Evolutionary conservation across 176 grass and related monocot species (phyloP), one percentile per base, ranked within the genome.

Genomic region (Pontederia crassipes): DNA sequence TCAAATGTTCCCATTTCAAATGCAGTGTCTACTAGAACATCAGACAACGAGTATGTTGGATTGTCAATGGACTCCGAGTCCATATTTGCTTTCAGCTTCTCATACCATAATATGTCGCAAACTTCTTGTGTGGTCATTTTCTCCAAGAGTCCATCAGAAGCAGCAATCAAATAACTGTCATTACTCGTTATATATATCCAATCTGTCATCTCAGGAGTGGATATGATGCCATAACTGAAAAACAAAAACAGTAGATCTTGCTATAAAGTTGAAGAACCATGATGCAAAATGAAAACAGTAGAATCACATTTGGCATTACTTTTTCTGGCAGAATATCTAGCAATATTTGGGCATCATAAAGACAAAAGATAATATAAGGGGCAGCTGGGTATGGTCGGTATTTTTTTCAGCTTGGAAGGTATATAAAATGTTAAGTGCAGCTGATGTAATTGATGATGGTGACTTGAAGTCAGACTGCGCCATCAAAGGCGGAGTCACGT

Each of bases 91-190:
- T 51, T 78, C 59, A 82, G 52, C 75, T 97, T 88, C 9, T 74
- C 75, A 70, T 83, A 74, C 78, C 81, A 66, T 72, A 88, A 78
- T 49, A 90, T 48, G 68, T 96, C 86, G 52, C 92, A 96, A 55
- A 86, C 83, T 49, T 96, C 92, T 82, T 96, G 87, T 57, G 70
- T 84, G 20, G 81, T 90, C 73, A 90, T 77, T 63, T 96, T 96
- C 66, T 96, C 86, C 75, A 96, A 78, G 54, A 96, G 54, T 12
- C 87, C 92, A 71, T 97, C 92, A 73, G 92, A 97, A 17, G 84
- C 74, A 2, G 73, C 83, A 64, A 97, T 80, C 68, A 97, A 69
- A 76, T 87, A 90, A 66, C 61, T 90, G 65, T 97, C 92, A 78
- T 90, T 97, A 58, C 70, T 59, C 59, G 79, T 87, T 55, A 97